phyloP scores from a whole-genome alignment of 2,329 filamentous ascomycete genomes.

The Ascochyta lentis region DNA sequence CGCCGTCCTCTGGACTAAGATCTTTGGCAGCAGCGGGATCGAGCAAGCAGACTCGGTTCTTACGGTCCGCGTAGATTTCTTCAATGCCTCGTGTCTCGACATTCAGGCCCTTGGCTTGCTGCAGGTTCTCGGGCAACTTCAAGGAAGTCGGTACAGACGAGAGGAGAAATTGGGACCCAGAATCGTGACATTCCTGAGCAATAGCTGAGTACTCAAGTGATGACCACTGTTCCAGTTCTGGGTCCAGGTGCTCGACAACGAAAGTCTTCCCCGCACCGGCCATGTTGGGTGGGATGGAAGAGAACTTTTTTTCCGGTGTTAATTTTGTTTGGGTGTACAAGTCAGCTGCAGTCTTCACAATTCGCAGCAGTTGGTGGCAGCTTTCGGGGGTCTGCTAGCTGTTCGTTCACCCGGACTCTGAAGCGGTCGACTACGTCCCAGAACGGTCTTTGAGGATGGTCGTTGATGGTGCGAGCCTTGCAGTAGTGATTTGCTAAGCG shows the following conservation, averaged over 20 bases:
- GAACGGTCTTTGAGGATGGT: conserved; percentile 10
- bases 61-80: conserved; percentile 74
- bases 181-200: conserved; percentile 75
- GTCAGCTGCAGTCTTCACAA: neutral
- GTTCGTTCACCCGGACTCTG: neutral
- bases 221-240: conserved; percentile 93
- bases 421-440: conserved; percentile 11
- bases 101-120: conserved; percentile 66
- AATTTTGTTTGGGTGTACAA: neutral
- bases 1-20: conserved; percentile 80
- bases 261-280: conserved; percentile 68
- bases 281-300: conserved; percentile 28
- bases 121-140: conserved; percentile 64
- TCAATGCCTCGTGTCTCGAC: conserved; percentile 82
- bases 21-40: conserved; percentile 86
- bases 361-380: conserved; percentile 6
- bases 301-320: conserved; percentile 17
- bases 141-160: conserved; percentile 78
- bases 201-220: conserved; percentile 91
- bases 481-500: conserved; percentile 36
- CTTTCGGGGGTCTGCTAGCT: neutral
- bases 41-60: conserved; percentile 82
- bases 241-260: conserved; percentile 95
- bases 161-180: conserved; percentile 75
- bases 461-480: conserved; percentile 25